Conservation (phyloP, 225 moss, liverwort and hornwort genomes). For the Climacium dendroides region DNA sequence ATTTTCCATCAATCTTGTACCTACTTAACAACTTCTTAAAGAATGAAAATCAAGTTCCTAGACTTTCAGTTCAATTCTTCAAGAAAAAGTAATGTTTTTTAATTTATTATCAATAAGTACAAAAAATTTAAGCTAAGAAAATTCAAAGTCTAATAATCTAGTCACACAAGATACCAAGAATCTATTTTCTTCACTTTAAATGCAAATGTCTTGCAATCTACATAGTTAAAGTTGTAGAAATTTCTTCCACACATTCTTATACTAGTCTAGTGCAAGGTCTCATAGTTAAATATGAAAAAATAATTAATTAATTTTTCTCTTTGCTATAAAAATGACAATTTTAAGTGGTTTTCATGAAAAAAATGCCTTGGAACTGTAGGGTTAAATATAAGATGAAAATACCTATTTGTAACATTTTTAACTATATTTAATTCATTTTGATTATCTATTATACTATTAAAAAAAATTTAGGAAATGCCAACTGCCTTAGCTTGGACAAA, state of each 20-base stretch:
- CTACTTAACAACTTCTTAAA: too few relatives aligned
- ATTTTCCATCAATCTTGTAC: background rate
- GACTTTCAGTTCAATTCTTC: too few relatives aligned
- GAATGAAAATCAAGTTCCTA: too few relatives aligned
- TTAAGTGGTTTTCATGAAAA: background rate
- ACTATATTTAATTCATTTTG: background rate
- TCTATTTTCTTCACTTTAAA: rapidly evolving
- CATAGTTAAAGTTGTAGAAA: too few relatives aligned
- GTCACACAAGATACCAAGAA: too few relatives aligned
- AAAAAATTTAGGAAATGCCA: background rate
- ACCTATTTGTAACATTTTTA: background rate
- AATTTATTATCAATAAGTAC: too few relatives aligned
- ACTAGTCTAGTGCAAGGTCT: background rate
- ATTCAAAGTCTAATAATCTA: too few relatives aligned
- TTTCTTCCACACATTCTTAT: background rate
- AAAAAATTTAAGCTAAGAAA: too few relatives aligned
- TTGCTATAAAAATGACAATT: background rate
- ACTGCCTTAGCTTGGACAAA: rapidly evolving
- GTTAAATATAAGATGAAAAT: background rate
- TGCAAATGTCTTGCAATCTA: background rate
- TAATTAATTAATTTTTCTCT: too few relatives aligned
- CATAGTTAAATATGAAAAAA: background rate
- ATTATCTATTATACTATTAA: background rate
- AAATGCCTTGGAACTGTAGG: rapidly evolving
- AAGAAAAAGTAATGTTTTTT: too few relatives aligned